Conservation (phyloP, 2,329 filamentous ascomycete species). For the Aspergillus pseudotamarii region DNA sequence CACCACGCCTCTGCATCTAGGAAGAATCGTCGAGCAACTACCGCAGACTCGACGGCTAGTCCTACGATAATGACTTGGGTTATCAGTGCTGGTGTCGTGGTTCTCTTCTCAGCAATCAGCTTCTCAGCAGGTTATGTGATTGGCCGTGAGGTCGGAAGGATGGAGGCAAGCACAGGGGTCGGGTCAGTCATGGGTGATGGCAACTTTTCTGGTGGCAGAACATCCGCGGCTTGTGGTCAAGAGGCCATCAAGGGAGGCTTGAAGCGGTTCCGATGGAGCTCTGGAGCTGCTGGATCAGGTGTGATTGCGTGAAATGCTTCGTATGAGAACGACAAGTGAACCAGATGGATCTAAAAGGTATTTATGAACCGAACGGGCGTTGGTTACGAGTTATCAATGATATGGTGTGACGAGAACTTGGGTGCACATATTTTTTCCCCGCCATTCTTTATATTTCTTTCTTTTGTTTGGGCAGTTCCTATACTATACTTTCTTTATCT, state of each 20-base stretch:
- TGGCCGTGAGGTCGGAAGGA: constrained; percentile 60
- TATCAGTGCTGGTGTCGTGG: constrained; percentile 65
- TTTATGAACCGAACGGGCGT: not conserved
- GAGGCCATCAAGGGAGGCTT: constrained; percentile 50
- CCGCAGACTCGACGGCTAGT: constrained; percentile 46
- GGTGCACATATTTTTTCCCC: not conserved
- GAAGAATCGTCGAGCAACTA: constrained; percentile 36
- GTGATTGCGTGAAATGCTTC: constrained; percentile 34
- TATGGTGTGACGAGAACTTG: constrained; percentile 1
- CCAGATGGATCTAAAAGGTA: not conserved
- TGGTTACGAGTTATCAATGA: not conserved
- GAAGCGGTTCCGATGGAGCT: constrained; percentile 47
- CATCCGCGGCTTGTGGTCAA: constrained; percentile 45
- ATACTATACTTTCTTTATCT: not conserved
- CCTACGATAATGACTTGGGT: constrained; percentile 69
- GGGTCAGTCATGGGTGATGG: constrained; percentile 30
- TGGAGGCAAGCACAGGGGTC: constrained; percentile 47
- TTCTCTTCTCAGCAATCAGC: constrained; percentile 65
- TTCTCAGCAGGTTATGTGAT: constrained; percentile 67
- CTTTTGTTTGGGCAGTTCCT: not conserved
- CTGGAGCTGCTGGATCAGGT: constrained; percentile 39
- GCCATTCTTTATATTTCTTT: not conserved
- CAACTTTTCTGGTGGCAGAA: constrained; percentile 30
- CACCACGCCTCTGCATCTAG: constrained; percentile 36
- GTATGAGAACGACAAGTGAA: too few species aligned